Base-by-base conservation (phyloP, 306 rosid genomes). In the Trifolium fragiferum region DNA sequence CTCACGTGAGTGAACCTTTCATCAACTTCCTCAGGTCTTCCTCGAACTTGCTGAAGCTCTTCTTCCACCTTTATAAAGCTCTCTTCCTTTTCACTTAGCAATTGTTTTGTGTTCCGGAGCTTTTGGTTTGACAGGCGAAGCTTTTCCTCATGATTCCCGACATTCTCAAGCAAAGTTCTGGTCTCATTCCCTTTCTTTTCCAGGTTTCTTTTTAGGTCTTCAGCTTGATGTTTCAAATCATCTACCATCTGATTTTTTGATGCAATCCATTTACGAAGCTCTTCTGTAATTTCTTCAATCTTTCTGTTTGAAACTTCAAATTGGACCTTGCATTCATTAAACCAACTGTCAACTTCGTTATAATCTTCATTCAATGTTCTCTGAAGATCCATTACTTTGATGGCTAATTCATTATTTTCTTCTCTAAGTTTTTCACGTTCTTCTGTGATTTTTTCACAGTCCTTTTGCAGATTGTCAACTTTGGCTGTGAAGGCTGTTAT, bases 101-200 rank as follows among this genome's bases (percentile, higher is more conserved):
- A 58, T 73, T 94, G 99, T 62, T 94, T 96, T 16, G 98, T 91
- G 50, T 90, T 90, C 72, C 93, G 89, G 66, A 94, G 94, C 89
- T 94, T 91, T 90, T 90, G 99, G 92, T 85, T 90, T 63, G 99
- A 91, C 72, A 91, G 85, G 16, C 98, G 97, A 84, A 89, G 96
- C 90, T 86, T 87, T 50, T 90, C 93, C 82, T 94, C 97, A 15
- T 86, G 82, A 19, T 64, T 87, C 55, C 87, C 82, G 58, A 84
- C 84, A n/a, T 81, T 86, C 9, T 94, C 92, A 8, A 83, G 81
- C 80, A 71, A 75, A 63, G 81, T 78, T 62, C 78, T n/a, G 50
- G 82, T 82, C 74, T 88, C 92, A 50, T 91, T 88, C 68, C 76
- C 82, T 58, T 91, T 91, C 35, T 69, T 89, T 68, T 90, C 96